Base-by-base conservation (phyloP, 441 rosid genomes). In the Arabidopsis lyrata region DNA sequence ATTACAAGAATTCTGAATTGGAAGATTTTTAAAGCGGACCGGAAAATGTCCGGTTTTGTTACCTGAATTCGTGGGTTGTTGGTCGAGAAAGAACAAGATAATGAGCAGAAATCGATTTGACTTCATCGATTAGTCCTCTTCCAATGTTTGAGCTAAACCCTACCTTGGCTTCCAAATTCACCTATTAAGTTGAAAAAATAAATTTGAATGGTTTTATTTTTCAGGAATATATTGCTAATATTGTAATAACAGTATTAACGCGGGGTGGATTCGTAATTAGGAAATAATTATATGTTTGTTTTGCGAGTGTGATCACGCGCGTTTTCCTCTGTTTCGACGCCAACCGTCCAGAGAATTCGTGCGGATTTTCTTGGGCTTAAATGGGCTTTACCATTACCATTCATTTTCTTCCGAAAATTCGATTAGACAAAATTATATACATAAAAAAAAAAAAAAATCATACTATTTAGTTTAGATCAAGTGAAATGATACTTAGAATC, bases 111-210 rank as follows among this genome's bases (percentile, higher is more conserved):
- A 86, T 78, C 38, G 94, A 88, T 69, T 87, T 88, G 34, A 86
- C 87, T 85, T 90, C 97, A 70, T 90, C 78, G 31, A 88, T 77
- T 31, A 92, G 82, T 48, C 95, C 93, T 81, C 72, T 86, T 49
- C 83, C 86, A 8, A 86, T 60, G 69, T 84, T 80, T 15, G 90
- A 68, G 82, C 88, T 84, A 75, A 88, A 83, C 20, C 92, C 85
- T 10, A 95, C 87, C 79, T 81, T 89, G 56, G 99, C 99, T 80
- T 92, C 99, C 85, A 95, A 84, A 74, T 88, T 83, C 66, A 94
- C 86, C 95, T 93, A 27, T 63, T 16, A 52, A 13, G 22, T 16
- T 49, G 1, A 5, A 34, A n/a, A 58, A 78, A 47, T 27, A 70
- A 74, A 50, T n/a, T n/a, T 63, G 8, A 44, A 34, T 3, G 27